Percentiles rank a stretch among this genome's conserved stretches.
phyloP scores from a whole-genome alignment of 148 eudicot genomes.

The Silene uniflora region DNA sequence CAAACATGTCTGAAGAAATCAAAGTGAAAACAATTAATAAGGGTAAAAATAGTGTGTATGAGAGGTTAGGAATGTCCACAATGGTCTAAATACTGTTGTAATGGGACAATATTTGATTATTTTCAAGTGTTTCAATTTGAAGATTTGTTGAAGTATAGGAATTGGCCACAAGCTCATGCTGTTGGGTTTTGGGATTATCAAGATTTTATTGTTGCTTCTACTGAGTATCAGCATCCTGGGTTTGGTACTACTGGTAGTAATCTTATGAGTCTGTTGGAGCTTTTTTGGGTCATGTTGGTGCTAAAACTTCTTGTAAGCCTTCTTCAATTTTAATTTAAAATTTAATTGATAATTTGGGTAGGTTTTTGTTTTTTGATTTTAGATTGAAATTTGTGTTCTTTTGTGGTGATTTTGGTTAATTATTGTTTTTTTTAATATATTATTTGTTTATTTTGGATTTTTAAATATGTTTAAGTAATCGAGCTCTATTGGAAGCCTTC shows the following conservation, averaged over 20 bases:
- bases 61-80: constrained; percentile 75
- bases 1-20: constrained; percentile 31
- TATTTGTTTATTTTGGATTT: too few relatives aligned
- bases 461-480: too few relatives aligned
- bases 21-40: constrained; percentile 48
- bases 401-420: too few relatives aligned
- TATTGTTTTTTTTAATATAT: too few relatives aligned
- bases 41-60: constrained; percentile 61
- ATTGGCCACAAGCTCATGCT: constrained; percentile 76
- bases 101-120: constrained; percentile 67
- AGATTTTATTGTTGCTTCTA: constrained; percentile 61
- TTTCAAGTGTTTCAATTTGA: constrained; percentile 77
- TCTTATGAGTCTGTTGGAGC: constrained; percentile 66
- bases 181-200: constrained; percentile 86
- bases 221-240: constrained; percentile 57
- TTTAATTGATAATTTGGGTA: not conserved
- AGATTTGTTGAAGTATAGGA: constrained; percentile 72
- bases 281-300: constrained; percentile 82
- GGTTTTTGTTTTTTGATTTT: not conserved
- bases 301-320: constrained; percentile 70
- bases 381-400: not conserved
- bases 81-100: constrained; percentile 69
- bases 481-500: too few relatives aligned
- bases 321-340: not conserved
- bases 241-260: constrained; percentile 83